phyloP scores from a whole-genome alignment of 176 grass and related monocot species.

The Elaeis guineensis region DNA sequence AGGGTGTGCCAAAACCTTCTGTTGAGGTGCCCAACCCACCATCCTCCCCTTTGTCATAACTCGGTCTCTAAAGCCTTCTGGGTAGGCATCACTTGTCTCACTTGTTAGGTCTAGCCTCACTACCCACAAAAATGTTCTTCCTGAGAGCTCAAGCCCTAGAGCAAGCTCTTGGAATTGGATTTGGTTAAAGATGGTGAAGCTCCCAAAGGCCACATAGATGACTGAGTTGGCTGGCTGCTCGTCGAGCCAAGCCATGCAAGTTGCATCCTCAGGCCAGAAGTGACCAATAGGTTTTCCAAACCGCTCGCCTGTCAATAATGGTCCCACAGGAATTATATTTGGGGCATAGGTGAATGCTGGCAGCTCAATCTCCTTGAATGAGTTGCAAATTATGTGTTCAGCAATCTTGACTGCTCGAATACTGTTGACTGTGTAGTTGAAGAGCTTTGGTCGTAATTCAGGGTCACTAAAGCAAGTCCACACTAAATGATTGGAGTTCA shows the following conservation, averaged over 20 bases:
- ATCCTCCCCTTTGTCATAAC: too few relatives aligned
- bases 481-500: constrained; percentile 23
- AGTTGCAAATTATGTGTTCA: constrained; percentile 53
- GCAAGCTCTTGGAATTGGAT: constrained; percentile 45
- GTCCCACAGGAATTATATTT: constrained; percentile 33
- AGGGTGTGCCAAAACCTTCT: too few relatives aligned
- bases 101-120: constrained; percentile 32
- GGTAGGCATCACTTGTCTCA: constrained; percentile 9
- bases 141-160: constrained; percentile 27
- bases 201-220: constrained; percentile 66
- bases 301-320: not conserved
- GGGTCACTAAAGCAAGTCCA: constrained; percentile 32
- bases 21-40: too few relatives aligned
- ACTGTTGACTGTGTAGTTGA: constrained; percentile 28
- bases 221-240: constrained; percentile 26
- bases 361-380: constrained; percentile 37
- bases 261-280: constrained; percentile 39
- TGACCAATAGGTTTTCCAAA: constrained; percentile 17
- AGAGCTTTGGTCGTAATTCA: constrained; percentile 31
- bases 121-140: constrained; percentile 51
- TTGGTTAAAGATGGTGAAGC: constrained; percentile 27
- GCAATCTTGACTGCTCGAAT: constrained; percentile 25
- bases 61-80: constrained; percentile 15
- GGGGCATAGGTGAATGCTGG: constrained; percentile 23
- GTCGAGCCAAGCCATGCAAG: constrained; percentile 51